These are phyloP conservation scores for Allium cepa DNA, from an alignment of 106 monocot genomes.

Conservation along the genomic window DNA sequence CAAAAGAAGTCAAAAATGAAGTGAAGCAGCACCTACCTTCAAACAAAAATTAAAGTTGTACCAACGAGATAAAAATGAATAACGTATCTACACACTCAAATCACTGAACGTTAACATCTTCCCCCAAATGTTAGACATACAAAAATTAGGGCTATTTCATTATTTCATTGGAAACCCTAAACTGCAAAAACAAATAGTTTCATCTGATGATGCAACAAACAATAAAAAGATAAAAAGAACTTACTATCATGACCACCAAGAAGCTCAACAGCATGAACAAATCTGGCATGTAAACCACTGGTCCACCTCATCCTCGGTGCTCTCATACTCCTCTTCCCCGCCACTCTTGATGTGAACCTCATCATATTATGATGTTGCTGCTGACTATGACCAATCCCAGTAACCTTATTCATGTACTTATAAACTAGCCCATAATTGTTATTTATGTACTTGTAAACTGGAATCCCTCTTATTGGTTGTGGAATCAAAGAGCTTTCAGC, in stretches of 20 bases:
- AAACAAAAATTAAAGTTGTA: no score
- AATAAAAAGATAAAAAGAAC: not conserved
- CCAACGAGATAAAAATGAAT: no score
- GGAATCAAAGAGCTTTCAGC: constrained; percentile 1
- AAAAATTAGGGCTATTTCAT: no score
- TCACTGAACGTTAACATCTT: no score
- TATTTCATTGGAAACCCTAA: no score
- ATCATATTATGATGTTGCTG: not conserved
- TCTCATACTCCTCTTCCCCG: constrained; percentile 24
- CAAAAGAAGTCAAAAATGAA: no score
- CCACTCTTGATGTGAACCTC: constrained; percentile 14
- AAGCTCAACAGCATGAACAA: constrained; percentile 5
- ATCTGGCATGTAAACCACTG: constrained; percentile 24
- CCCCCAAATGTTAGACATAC: no score
- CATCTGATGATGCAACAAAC: constrained; percentile 32
- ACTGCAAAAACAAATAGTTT: no score
- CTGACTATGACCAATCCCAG: not conserved
- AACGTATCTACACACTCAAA: no score
- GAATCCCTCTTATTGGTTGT: constrained; percentile 17
- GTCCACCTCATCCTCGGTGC: constrained; percentile 41
- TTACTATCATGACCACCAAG: constrained; percentile 31
- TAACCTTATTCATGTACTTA: not conserved
- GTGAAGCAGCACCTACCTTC: no score
- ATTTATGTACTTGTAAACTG: constrained; percentile 8
- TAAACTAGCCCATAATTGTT: not conserved